These are phyloP conservation scores for Monotropa hypopitys DNA, from an alignment of 179 eudicot species.

Conservation along the genomic window DNA sequence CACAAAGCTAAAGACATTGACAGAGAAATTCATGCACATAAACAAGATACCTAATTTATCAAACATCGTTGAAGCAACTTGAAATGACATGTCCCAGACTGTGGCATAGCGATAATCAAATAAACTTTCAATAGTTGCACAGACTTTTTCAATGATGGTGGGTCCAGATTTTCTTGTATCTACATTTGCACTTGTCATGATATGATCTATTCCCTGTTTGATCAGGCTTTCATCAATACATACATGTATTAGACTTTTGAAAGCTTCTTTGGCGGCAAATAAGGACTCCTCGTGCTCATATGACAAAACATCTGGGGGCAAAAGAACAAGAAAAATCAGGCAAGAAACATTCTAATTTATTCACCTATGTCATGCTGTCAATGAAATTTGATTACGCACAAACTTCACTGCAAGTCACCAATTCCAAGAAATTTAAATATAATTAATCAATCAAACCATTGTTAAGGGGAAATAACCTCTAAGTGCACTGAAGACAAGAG, in stretches of 20 bases:
- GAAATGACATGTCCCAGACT: constrained; percentile 83
- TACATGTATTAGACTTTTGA: constrained; percentile 47
- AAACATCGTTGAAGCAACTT: constrained; percentile 66
- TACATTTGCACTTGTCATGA: constrained; percentile 13
- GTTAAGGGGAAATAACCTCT: constrained; percentile 34
- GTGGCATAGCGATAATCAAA: constrained; percentile 56
- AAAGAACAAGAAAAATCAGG: constrained; percentile 8
- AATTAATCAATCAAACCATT: background rate
- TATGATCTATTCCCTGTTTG: constrained; percentile 55
- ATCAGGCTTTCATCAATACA: constrained; percentile 80
- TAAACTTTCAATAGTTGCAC: constrained; percentile 65
- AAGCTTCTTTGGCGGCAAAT: constrained; percentile 61
- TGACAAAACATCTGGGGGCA: constrained; percentile 58
- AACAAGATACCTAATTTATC: constrained; percentile 63
- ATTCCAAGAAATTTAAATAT: background rate
- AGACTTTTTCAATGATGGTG: constrained; percentile 60
- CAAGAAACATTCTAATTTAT: background rate
- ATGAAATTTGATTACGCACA: background rate
- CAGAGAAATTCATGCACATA: background rate
- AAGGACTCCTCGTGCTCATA: constrained; percentile 78
- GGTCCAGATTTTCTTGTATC: constrained; percentile 42
- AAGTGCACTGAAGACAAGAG: constrained; percentile 55
- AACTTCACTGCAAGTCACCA: background rate
- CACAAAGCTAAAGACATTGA: background rate
- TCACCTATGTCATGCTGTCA: background rate